Conservation (phyloP, 306 rosid species). For the Trifolium dubium region DNA sequence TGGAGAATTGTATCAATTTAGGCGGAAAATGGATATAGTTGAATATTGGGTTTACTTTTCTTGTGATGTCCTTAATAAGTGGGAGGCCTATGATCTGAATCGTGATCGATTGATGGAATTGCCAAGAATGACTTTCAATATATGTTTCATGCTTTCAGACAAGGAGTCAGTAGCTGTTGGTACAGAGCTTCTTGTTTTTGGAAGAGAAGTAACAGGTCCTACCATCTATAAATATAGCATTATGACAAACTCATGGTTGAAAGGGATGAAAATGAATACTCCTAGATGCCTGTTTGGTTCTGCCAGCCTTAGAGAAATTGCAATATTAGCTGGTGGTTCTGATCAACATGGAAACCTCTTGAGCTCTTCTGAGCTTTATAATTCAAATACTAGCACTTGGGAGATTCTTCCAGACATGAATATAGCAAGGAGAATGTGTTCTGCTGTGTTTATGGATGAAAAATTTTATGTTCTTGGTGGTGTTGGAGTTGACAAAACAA, state of each 20-base stretch:
- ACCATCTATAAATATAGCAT: background rate
- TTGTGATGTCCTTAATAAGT: slow-evolving; percentile 56
- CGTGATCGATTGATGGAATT: slow-evolving; percentile 61
- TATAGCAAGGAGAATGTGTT: slow-evolving; percentile 68
- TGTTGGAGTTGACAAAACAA: slow-evolving; percentile 42
- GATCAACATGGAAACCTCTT: slow-evolving; percentile 56
- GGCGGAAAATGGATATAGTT: slow-evolving; percentile 56
- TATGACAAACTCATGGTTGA: background rate
- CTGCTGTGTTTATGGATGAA: slow-evolving; percentile 65
- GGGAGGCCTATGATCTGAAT: slow-evolving; percentile 80
- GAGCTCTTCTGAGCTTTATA: slow-evolving; percentile 72
- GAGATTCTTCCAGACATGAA: slow-evolving; percentile 68
- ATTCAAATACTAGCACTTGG: slow-evolving; percentile 69
- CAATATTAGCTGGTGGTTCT: slow-evolving; percentile 82
- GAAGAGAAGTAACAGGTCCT: background rate
- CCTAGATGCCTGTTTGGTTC: slow-evolving; percentile 83
- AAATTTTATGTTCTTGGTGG: slow-evolving; percentile 83
- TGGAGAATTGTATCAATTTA: slow-evolving; percentile 65
- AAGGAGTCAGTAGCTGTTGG: background rate
- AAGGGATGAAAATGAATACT: slow-evolving; percentile 48
- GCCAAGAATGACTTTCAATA: slow-evolving; percentile 56
- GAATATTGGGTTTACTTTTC: slow-evolving; percentile 91
- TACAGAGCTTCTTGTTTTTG: background rate
- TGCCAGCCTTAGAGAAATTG: slow-evolving; percentile 68
- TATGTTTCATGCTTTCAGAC: background rate